Percentiles rank a stretch among this genome's conserved stretches.
phyloP scores from a whole-genome alignment of 2,329 filamentous ascomycete genomes.

The Penicillium sp. region DNA sequence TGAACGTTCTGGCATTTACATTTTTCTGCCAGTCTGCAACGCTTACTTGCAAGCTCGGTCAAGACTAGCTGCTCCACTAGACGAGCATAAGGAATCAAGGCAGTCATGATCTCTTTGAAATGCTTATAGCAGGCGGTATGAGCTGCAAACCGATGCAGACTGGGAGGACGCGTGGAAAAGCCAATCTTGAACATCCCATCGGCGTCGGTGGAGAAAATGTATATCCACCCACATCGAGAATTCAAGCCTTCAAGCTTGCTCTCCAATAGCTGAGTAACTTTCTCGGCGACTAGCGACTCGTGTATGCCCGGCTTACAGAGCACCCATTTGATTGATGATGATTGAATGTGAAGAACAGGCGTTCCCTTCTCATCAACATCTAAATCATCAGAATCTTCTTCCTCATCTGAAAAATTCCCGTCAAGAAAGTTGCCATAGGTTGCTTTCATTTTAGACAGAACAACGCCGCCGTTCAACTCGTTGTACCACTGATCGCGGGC shows the following conservation, averaged over 20 bases:
- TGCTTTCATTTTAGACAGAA: not conserved
- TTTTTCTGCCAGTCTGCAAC: not conserved
- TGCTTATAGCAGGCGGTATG: not conserved
- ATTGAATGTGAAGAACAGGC: not conserved
- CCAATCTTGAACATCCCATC: slow-evolving; percentile 2
- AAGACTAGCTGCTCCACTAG: slow-evolving; percentile 2
- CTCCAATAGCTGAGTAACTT: not conserved
- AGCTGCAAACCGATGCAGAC: not conserved
- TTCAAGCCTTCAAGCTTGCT: too few relatives aligned
- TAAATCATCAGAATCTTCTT: not conserved
- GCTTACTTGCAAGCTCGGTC: not conserved
- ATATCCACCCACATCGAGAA: not conserved
- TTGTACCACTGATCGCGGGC: not conserved
- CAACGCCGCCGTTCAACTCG: not conserved
- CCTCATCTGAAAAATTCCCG: too few relatives aligned
- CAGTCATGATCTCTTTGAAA: not conserved
- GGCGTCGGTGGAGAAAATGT: not conserved
- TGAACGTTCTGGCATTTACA: not conserved
- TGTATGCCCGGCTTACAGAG: not conserved
- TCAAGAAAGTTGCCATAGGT: too few relatives aligned
- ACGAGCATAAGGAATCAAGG: not conserved
- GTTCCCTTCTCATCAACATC: too few relatives aligned
- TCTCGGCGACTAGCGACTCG: not conserved
- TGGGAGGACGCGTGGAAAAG: not conserved
- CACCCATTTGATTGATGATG: not conserved